These are phyloP conservation scores for Cladophialophora immunda DNA, from an alignment of 2,329 filamentous ascomycete species.

Conservation along the genomic window DNA sequence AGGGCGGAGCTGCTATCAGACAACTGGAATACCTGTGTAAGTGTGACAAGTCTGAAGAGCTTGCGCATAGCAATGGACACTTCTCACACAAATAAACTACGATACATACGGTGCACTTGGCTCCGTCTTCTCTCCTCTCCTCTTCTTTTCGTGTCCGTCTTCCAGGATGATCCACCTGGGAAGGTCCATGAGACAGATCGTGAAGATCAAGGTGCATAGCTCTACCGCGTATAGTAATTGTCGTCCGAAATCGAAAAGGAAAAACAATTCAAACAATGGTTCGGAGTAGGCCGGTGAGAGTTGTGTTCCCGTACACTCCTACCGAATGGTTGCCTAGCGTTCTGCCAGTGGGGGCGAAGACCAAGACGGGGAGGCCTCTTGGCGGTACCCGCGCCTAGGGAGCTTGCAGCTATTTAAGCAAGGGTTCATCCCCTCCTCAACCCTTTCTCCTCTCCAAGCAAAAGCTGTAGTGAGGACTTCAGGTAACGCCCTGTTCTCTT, in stretches of 20 bases:
- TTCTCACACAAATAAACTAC: neutral
- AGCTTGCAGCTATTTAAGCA: neutral
- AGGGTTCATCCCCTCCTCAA: neutral
- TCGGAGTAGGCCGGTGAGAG: neutral
- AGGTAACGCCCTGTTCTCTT: neutral
- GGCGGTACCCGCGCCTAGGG: too few relatives aligned
- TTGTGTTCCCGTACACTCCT: neutral
- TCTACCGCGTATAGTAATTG: constrained; percentile 1
- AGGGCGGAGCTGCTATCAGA: neutral
- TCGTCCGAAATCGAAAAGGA: neutral
- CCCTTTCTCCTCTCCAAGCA: neutral
- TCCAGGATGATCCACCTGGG: neutral
- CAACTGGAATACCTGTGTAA: neutral
- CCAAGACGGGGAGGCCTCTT: neutral
- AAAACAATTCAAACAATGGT: neutral
- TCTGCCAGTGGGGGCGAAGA: neutral
- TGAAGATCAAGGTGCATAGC: constrained; percentile 1
- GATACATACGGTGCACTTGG: neutral
- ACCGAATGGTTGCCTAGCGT: neutral
- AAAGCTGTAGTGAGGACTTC: neutral
- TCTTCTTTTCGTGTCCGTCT: neutral
- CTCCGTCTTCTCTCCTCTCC: neutral
- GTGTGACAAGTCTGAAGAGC: neutral
- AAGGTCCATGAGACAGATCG: constrained; percentile 4
- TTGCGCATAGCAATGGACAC: neutral